Evolutionary conservation across 805 yeast species (phyloP), one percentile per base, ranked within the genome.

Genomic region (Lipomyces mesembrius): DNA sequence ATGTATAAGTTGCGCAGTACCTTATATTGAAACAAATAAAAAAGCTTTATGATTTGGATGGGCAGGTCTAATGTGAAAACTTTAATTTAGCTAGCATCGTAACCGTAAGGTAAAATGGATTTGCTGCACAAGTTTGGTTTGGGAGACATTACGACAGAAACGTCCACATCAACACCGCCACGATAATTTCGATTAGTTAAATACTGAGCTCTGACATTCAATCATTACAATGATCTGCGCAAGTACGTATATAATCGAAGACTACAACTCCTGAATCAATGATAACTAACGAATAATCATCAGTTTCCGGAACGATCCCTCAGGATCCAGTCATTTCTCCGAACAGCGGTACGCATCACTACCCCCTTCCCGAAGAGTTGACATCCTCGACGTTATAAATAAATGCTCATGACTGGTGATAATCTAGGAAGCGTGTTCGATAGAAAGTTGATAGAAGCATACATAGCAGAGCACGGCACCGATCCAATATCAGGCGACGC

Each of bases 401-500:
- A 32, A 17, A 25, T n/a, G 27, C 22, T 17, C 9, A 2, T 20
- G 32, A 20, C 22, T 20, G 51, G 22, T 14, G n/a, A n/a, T 43
- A 6, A n/a, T 12, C 58, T 92, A 63, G 89, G 90, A 9, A 80
- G 85, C 57, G 78, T 94, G 2, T 93, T 89, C 75, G 97, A 93
- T 70, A 81, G 80, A 69, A 74, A 80, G 14, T 79, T 90, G 58
- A 79, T 92, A 12, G 85, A 81, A 62, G 82, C 85, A 29, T 92
- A 90, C 74, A 80, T 93, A 11, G 75, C 83, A 6, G 85, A 89
- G 58, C 81, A 87, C 62, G 88, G 88, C 0, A 84, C 80, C 54
- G 98, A 93, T 75, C 98, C 98, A 1, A 80, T 92, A 25, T 83
- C 84, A 17, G 85, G 88, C 65, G 88, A 89, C 61, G 85, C 88